Evolutionary conservation across 495 filamentous ascomycete genomes (phyloP), one percentile per base, ranked within the genome.

Genomic region (Talaromyces liani): DNA sequence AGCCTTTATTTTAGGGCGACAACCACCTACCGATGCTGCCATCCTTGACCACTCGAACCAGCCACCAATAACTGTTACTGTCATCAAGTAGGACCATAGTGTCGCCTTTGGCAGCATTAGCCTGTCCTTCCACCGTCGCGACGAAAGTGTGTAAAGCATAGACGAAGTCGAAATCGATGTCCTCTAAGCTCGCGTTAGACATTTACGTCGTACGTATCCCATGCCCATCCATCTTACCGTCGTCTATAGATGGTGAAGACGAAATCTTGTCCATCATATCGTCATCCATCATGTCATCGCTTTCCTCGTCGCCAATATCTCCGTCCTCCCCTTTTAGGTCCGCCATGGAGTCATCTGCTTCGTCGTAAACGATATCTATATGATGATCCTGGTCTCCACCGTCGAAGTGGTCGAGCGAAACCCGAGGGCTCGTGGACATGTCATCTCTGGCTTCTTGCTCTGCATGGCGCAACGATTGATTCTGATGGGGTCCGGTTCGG

Each of bases 81-180:
- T 99, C 94, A 72, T 98, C 94, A n/a, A 99, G 84, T 47, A 99
- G 85, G n/a, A 97, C 92, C 94, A 99, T 99, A 16, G 93, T 97
- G 70, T 99, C 94, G 34, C 94, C 94, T 79, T 99, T 99, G 9
- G 91, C 91, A 55, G 94, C 94, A 80, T 98, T 98, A 63, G 94
- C 94, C 75, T 99, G 94, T 6, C 94, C 94, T 76, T 99, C 95
- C 59, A 98, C 94, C 1, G 93, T 98, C 36, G 94, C 94, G 61
- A 94, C 90, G 70, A 99, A 99, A 27, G 92, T 98, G 74, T 97
- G 94, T 64, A 99, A 80, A 57, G 94, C 94, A 75, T 99, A 99
- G 62, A 99, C 94, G 76, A 98, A 97, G 68, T 98, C 93, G 75
- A 99, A 98, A 82, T 99, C 93, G 76, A 99, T 99, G 74, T 98